Evolutionary conservation across 805 yeast species (phyloP), one percentile per base, ranked within the genome.

Genomic region (Cyberlindnera saturnus): DNA sequence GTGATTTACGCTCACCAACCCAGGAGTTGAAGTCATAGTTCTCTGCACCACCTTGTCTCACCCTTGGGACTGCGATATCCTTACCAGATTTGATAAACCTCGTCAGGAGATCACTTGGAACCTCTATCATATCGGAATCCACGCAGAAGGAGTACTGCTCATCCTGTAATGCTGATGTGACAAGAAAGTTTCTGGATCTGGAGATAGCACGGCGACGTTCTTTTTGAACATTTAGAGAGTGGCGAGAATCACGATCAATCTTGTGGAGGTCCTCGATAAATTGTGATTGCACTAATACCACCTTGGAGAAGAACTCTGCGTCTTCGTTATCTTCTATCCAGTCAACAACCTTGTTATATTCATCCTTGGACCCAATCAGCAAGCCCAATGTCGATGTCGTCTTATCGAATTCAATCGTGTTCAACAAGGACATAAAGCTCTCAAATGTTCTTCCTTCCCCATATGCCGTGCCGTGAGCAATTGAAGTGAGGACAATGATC

Each of bases 11-110:
- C 8, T 45, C 45, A 4, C 69, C 67, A 3, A 56, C 54, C 69
- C 69, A 64, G 4, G 67, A 48, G 46, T 64, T 64, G 36, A 48
- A 48, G 48, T 65, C 69, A 47, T 64, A 65, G 40, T 65, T 68
- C 15, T 15, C 15, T 4, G 55, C 60, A 2, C 46, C 38, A 7
- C 41, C 36, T 11, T 48, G 50, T 31, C 54, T 56, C 41, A 51
- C 43, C 36, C 64, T 43, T 1, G 64, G 52, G 1, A 63, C 63
- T 4, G 57, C 56, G 32, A 66, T 60, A 33, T 65, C 69, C 18
- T 51, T 56, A 3, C 38, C 47, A 8, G 62, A 49, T 5, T 46
- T 42, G 8, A 61, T 42, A 30, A 64, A 59, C 3, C 46, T 45
- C 32, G 37, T 37, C 6, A 63, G 38, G 53, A 64, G 46, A 34